A percentile compares a stretch with the other conserved stretches of the same genome.
Evolutionary conservation across 257 asterid species (phyloP).

Genomic region (Solanum okadae): DNA sequence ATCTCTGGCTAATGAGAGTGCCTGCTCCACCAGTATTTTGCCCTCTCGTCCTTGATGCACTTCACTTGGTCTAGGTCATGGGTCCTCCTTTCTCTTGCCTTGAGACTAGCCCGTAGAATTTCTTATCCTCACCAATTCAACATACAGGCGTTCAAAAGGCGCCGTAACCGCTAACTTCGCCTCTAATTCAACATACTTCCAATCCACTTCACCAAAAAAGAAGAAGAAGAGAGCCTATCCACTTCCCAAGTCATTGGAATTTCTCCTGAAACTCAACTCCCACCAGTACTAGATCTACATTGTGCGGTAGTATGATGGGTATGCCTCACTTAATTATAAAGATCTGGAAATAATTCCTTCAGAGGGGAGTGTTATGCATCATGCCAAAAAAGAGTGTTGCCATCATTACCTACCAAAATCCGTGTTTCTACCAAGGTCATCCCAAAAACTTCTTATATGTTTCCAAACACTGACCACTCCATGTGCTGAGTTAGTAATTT

Average conservation of each 20-base stretch:
- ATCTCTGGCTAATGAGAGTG: not conserved
- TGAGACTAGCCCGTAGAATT: not conserved
- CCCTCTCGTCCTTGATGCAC: not conserved
- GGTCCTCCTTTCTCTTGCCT: not conserved
- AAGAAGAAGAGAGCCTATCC: not conserved
- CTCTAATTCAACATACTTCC: not conserved
- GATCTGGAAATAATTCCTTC: not conserved
- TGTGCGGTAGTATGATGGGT: not conserved
- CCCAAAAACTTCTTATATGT: not conserved
- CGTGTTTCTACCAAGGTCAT: not conserved
- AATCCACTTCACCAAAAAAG: not conserved
- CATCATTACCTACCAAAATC: not conserved
- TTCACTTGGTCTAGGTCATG: not conserved
- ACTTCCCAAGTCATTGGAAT: not conserved
- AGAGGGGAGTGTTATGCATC: not conserved
- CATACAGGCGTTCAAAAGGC: not conserved
- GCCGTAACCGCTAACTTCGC: not conserved
- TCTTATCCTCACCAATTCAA: not conserved
- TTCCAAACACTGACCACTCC: not conserved
- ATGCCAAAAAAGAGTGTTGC: not conserved
- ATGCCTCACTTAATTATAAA: not conserved
- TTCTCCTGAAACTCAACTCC: not conserved
- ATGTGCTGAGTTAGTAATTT: not conserved
- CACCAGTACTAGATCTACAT: not conserved
- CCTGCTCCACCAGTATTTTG: not conserved